Evolutionary conservation across 768 basidiomycete species (phyloP), one percentile per base, ranked within the genome.

Genomic region (Boletus insuetus): DNA sequence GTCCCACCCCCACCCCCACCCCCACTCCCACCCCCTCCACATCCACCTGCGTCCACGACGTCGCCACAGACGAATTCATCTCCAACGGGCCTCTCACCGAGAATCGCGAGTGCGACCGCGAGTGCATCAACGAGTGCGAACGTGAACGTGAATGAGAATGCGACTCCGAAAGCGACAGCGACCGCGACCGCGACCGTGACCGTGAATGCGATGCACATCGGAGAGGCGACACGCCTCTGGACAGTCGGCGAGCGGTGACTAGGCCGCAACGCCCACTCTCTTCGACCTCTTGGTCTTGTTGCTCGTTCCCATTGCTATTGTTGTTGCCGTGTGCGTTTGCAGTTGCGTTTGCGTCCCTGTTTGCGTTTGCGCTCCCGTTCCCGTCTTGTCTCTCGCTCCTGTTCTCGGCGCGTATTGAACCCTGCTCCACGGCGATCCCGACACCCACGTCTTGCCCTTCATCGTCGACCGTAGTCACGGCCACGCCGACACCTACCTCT

Each of bases 1-100:
- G n/a, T n/a, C n/a, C n/a, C n/a, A n/a, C n/a, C n/a, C 35, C 39
- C 48, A 31, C 51, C 59, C 51, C 40, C 45, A 45, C 49, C 6
- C 46, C 53, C 1, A 43, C 44, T 20, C 37, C 24, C 4, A n/a
- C 35, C 37, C 39, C 49, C 19, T 56, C 51, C 13, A 17, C 26
- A 26, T 69, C 68, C 46, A 40, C 49, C 29, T 55, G 59, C 39
- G 57, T 60, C 69, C 69, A 69, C 49, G 69, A 72, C 39, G 69
- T 69, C 41, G 66, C 65, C 29, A 37, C 40, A 19, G 69, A 72
- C 42, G 67, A 70, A 16, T 52, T 42, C 54, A 55, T 57, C 13
- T 32, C 65, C 39, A 60, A 44, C 17, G 37, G 54, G n/a, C 37
- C 56, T 51, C 54, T 53, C 20, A 49, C 41, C 44, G 64, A 67